phyloP scores from a whole-genome alignment of 2,329 filamentous ascomycete species.

The Lasiodiplodia gonubiensis region DNA sequence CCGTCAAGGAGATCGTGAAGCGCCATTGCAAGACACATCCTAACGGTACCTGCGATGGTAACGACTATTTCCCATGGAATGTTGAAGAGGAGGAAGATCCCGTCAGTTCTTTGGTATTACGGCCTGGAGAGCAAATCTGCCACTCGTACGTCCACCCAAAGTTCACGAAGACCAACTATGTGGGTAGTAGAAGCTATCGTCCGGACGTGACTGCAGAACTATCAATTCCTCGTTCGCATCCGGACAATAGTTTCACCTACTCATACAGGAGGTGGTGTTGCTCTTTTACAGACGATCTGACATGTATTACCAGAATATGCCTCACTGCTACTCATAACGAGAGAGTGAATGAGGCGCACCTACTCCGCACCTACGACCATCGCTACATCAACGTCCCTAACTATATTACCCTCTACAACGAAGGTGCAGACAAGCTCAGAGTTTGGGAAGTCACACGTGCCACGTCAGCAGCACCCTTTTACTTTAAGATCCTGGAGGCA shows the following conservation, averaged over 20 bases:
- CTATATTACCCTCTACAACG: constrained; percentile 56
- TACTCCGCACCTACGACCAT: constrained; percentile 56
- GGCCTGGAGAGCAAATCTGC: constrained; percentile 40
- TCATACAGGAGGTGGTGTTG: neutral
- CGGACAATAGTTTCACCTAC: too few species aligned
- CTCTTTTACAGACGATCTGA: neutral
- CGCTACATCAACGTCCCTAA: constrained; percentile 50
- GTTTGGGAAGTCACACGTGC: constrained; percentile 61
- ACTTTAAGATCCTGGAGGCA: constrained; percentile 56
- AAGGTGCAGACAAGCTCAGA: constrained; percentile 52
- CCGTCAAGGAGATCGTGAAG: constrained; percentile 53
- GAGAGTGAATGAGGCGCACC: constrained; percentile 54
- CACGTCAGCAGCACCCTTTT: constrained; percentile 60
- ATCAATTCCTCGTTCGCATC: neutral
- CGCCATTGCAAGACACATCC: constrained; percentile 52
- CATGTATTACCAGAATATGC: constrained; percentile 44
- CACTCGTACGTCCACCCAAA: constrained; percentile 41
- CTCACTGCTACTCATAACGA: constrained; percentile 56
- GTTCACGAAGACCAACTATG: neutral
- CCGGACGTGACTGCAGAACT: neutral
- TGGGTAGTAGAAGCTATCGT: neutral
- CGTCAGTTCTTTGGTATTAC: constrained; percentile 25
- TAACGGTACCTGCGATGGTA: constrained; percentile 46
- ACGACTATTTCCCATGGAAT: constrained; percentile 54
- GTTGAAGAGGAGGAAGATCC: constrained; percentile 33